Conservation (phyloP, 768 basidiomycete species). For the Plicaturopsis crispa region DNA sequence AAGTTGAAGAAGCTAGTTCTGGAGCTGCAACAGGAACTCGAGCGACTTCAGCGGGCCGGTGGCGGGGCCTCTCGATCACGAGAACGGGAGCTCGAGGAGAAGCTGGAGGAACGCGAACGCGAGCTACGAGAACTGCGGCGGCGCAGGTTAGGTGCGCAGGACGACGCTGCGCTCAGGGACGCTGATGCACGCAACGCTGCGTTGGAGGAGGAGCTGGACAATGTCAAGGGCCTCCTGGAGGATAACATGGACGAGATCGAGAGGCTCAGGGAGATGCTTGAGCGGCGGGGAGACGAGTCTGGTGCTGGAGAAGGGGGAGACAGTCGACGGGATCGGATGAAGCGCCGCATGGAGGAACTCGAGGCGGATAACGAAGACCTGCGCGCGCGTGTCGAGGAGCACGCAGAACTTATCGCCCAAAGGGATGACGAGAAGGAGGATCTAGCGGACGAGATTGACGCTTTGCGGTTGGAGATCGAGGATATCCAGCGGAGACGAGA, state of each 20-base stretch:
- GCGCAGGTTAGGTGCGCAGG: slow-evolving; percentile 25
- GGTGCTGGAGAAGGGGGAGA: slow-evolving; percentile 32
- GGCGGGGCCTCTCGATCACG: slow-evolving; percentile 33
- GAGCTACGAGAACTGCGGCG: slow-evolving; percentile 60
- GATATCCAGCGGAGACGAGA: slow-evolving; percentile 54
- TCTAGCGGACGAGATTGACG: slow-evolving; percentile 56
- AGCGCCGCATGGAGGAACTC: slow-evolving; percentile 46
- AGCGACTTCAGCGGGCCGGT: slow-evolving; percentile 51
- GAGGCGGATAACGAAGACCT: slow-evolving; percentile 61
- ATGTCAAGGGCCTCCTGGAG: slow-evolving; percentile 58
- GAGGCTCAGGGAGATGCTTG: slow-evolving; percentile 59
- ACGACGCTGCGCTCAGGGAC: slow-evolving; percentile 47
- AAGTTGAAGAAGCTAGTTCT: slow-evolving; percentile 84
- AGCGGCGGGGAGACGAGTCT: slow-evolving; percentile 40
- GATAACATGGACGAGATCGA: slow-evolving; percentile 85
- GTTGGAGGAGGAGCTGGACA: slow-evolving; percentile 69
- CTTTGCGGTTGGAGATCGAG: slow-evolving; percentile 59
- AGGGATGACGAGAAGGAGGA: slow-evolving; percentile 71
- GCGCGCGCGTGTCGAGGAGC: slow-evolving; percentile 46
- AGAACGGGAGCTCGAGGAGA: slow-evolving; percentile 72
- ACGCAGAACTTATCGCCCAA: slow-evolving; percentile 43
- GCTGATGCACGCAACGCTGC: slow-evolving; percentile 56
- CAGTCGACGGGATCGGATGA: slow-evolving; percentile 32
- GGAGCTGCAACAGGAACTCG: slow-evolving; percentile 76
- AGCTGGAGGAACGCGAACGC: slow-evolving; percentile 63